These are phyloP conservation scores for Chloris gayana DNA, from an alignment of 176 grass and related monocot species.

Conservation along the genomic window DNA sequence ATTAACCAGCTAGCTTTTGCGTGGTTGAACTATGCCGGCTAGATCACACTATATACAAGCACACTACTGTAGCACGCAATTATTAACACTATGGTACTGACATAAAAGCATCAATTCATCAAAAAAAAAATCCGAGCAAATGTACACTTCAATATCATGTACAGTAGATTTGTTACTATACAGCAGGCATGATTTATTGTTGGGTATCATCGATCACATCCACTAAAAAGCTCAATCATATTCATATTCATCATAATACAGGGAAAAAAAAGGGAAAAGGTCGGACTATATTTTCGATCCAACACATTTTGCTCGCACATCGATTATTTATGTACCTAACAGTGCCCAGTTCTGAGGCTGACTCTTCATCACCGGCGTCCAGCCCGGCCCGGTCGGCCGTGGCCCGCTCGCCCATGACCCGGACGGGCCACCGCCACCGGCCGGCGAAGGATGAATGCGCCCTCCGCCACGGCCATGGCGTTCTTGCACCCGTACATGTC, in stretches of 20 bases:
- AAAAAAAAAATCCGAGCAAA: too few species aligned
- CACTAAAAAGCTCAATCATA: not conserved
- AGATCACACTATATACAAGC: too few species aligned
- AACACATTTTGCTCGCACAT: slow-evolving; percentile 22
- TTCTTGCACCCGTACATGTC: slow-evolving; percentile 78
- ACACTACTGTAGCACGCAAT: too few species aligned
- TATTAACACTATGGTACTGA: too few species aligned
- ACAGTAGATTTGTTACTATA: too few species aligned
- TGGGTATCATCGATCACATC: slow-evolving; percentile 17
- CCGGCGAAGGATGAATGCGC: slow-evolving; percentile 57
- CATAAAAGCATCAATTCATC: too few species aligned
- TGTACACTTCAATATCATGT: too few species aligned
- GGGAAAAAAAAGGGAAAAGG: not conserved
- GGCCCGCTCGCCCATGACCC: not conserved
- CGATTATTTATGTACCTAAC: slow-evolving; percentile 65
- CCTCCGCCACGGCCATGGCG: slow-evolving; percentile 56
- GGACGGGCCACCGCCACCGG: slow-evolving; percentile 29
- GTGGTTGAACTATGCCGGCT: too few species aligned
- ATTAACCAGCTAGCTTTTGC: too few species aligned
- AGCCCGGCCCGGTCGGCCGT: slow-evolving; percentile 35
- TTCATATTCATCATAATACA: slow-evolving; percentile 11
- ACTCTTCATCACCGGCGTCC: slow-evolving; percentile 29
- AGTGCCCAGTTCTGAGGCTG: not conserved
- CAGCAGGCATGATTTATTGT: not conserved
- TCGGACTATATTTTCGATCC: slow-evolving; percentile 33